Evolutionary conservation across 768 basidiomycete genomes (phyloP), one percentile per base, ranked within the genome.

Genomic region (Auricularia auricula-judae): DNA sequence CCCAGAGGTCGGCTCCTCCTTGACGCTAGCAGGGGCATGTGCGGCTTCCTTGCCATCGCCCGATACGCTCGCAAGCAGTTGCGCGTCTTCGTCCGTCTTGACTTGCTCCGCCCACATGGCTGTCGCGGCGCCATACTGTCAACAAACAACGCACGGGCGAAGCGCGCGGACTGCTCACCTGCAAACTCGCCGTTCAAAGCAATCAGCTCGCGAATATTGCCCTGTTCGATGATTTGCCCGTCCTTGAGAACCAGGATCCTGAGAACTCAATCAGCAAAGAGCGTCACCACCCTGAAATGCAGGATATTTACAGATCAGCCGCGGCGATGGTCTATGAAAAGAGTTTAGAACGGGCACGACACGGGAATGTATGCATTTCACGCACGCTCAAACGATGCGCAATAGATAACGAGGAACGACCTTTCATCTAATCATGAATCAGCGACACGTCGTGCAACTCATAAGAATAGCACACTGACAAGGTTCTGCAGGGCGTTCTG

Each of bases 241-340:
- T 97, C 89, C 69, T 90, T 89, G 65, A 98, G 84, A 33, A 97
- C 93, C 62, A 96, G 76, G 70, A 98, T 97, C 64, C 91, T 91
- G 71, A 11, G 36, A 47, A 66, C 63, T 82, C 83, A 53, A 78
- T 76, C n/a, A 85, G 82, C 61, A 86, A 80, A 3, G 82, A 84
- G 75, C 82, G 12, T 14, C 21, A 42, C n/a, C 11, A 29, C 5
- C 62, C 33, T 63, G 39, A 59, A 10, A 53, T 53, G 63, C 29
- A 62, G 62, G 56, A 18, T 39, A 75, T 79, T 65, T 70, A 80
- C 79, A 80, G 47, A 67, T 85, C 83, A 59, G 82, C 79, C 64
- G 80, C 77, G 65, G 81, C 78, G 68, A 85, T 83, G 4, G 84
- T 86, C 70, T 82, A 69, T 65, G 70, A 39, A 69, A 60, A 61